Evolutionary conservation across 148 eudicot species (phyloP).

Genomic region (Cornus suecica): DNA sequence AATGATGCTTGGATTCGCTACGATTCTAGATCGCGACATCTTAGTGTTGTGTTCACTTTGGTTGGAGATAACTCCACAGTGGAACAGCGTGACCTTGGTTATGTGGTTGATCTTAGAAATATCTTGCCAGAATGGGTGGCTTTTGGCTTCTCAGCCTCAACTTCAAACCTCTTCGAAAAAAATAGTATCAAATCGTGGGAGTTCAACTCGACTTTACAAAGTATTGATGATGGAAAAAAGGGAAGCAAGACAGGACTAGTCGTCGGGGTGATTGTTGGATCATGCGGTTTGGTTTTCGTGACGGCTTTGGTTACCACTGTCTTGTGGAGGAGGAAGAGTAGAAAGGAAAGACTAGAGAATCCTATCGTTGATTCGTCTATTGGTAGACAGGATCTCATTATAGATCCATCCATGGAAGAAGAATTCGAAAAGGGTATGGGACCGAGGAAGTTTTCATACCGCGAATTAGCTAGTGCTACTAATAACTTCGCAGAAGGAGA

Average conservation of each 20-base stretch:
- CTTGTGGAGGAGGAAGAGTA: not conserved
- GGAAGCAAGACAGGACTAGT: not conserved
- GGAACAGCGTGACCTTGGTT: not conserved
- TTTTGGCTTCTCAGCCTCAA: slow-evolving; percentile 15
- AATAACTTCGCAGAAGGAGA: not conserved
- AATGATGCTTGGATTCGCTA: slow-evolving; percentile 10
- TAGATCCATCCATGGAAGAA: not conserved
- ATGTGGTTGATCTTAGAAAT: not conserved
- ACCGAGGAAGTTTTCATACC: not conserved
- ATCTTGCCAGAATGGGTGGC: not conserved
- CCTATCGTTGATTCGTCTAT: no score
- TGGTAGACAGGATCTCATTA: no score
- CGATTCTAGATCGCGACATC: not conserved
- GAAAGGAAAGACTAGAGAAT: no score
- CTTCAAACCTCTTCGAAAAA: not conserved
- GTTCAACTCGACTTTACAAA: slow-evolving; percentile 1
- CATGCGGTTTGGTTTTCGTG: not conserved
- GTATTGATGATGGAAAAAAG: not conserved
- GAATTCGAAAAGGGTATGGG: not conserved
- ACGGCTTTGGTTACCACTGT: not conserved
- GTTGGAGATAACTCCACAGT: not conserved
- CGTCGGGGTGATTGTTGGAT: no score
- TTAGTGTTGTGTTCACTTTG: not conserved
- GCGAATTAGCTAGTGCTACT: not conserved
- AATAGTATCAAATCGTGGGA: slow-evolving; percentile 2